A percentile compares a stretch with the other conserved stretches of the same genome.
Conservation (phyloP, 2,329 filamentous ascomycete genomes). For the Exophiala sp. region DNA sequence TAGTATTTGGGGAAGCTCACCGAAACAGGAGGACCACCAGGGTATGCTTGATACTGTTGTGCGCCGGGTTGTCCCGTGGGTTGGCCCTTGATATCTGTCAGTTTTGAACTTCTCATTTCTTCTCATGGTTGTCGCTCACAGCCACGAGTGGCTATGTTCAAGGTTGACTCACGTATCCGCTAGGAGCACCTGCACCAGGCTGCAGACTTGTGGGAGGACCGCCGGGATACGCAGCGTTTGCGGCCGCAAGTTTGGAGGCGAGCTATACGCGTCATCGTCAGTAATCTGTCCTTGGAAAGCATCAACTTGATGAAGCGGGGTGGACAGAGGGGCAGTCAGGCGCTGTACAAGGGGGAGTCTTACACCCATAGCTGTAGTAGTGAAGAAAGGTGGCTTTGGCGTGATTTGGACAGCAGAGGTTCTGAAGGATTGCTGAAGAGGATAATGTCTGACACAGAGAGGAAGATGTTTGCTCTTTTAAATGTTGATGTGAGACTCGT, state of each 20-base stretch:
- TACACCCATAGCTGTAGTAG: conserved; percentile 27
- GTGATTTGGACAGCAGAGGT: background rate
- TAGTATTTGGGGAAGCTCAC: conserved; percentile 31
- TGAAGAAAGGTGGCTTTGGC: background rate
- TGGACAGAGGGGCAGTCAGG: conserved; percentile 5
- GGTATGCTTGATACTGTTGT: conserved; percentile 52
- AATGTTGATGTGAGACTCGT: background rate
- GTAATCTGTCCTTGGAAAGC: conserved; percentile 1
- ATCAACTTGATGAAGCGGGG: conserved; percentile 11
- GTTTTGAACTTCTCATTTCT: background rate
- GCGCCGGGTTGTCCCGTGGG: conserved; percentile 34
- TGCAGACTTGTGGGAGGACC: conserved; percentile 33
- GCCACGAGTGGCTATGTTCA: background rate
- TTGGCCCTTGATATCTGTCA: conserved; percentile 22
- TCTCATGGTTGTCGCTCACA: conserved; percentile 6
- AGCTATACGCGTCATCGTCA: conserved; percentile 31
- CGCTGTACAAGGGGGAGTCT: conserved; percentile 10
- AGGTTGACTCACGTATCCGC: conserved; percentile 50
- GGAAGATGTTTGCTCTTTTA: background rate
- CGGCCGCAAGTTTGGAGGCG: conserved; percentile 36
- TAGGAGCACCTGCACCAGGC: conserved; percentile 31
- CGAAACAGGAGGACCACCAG: conserved; percentile 36
- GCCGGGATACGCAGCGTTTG: conserved; percentile 33
- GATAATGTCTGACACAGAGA: background rate
- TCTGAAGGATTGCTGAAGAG: background rate